These are phyloP conservation scores for Vaccinium darrowii DNA, from an alignment of 148 eudicot species.

Conservation along the genomic window DNA sequence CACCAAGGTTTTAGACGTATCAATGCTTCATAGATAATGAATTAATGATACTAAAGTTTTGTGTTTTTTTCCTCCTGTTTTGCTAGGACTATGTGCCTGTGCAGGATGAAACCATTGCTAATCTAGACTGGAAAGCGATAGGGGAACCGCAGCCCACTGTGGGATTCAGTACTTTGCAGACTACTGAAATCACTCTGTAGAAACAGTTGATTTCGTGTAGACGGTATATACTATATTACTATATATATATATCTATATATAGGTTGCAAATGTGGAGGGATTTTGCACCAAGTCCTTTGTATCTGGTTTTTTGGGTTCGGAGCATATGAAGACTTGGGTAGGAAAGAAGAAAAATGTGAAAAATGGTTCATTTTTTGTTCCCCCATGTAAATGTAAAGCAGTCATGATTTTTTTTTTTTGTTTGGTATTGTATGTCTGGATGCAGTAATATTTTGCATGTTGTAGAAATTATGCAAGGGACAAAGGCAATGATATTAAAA, in stretches of 20 bases:
- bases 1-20: too few species aligned
- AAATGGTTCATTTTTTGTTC: too few species aligned
- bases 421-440: too few species aligned
- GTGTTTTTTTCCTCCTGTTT: not conserved
- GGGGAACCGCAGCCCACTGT: constrained; percentile 38
- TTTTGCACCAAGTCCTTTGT: not conserved
- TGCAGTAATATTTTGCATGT: not conserved
- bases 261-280: not conserved
- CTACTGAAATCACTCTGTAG: constrained; percentile 44
- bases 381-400: too few species aligned
- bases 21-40: too few species aligned
- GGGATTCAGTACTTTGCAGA: constrained; percentile 40
- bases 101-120: constrained; percentile 53
- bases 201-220: not conserved
- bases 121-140: constrained; percentile 41
- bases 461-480: too few species aligned
- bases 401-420: too few species aligned
- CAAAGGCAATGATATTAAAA: not conserved
- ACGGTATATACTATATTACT: not conserved
- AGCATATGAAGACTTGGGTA: not conserved
- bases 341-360: too few species aligned
- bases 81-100: constrained; percentile 68
- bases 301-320: constrained; percentile 7
- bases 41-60: too few species aligned
- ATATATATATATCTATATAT: not conserved